Conservation (phyloP, 371 early-diverging fungal species). For the Apophysomyces sp. region DNA sequence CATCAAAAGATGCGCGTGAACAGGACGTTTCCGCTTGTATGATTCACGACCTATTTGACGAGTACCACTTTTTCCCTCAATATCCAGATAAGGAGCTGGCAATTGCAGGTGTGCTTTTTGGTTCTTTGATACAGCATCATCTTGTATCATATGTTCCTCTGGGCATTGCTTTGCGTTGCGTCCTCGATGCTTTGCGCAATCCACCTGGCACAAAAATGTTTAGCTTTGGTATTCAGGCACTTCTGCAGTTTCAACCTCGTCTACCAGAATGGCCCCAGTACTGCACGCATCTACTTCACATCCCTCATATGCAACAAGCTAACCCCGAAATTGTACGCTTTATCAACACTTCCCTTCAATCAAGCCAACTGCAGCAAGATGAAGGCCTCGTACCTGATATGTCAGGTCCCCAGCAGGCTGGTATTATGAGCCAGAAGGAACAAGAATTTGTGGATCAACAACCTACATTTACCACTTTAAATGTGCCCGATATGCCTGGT, state of each 20-base stretch:
- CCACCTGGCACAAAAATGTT: conserved; percentile 82
- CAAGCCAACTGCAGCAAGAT: conserved; percentile 1
- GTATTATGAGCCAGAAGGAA: neutral
- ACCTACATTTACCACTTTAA: conserved; percentile 60
- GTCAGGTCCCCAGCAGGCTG: neutral
- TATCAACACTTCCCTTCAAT: conserved; percentile 43
- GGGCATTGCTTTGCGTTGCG: conserved; percentile 79
- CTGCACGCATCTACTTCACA: conserved; percentile 78
- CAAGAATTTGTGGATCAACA: conserved; percentile 3
- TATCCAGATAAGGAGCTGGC: conserved; percentile 94
- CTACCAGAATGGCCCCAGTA: conserved; percentile 91
- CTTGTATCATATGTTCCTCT: conserved; percentile 74
- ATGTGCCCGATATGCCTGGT: conserved; percentile 26
- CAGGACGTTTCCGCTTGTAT: conserved; percentile 81
- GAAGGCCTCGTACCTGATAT: neutral
- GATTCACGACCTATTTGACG: conserved; percentile 89
- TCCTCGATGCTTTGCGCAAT: conserved; percentile 83
- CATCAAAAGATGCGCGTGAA: conserved; percentile 67
- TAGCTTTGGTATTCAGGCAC: conserved; percentile 86
- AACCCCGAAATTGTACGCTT: conserved; percentile 74
- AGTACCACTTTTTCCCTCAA: conserved; percentile 89
- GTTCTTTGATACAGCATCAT: conserved; percentile 83
- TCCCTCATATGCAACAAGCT: conserved; percentile 73
- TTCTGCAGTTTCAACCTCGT: conserved; percentile 79
- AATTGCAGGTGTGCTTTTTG: conserved; percentile 88